Evolutionary conservation across 495 filamentous ascomycete genomes (phyloP).

Genomic region (Neurospora africana): DNA sequence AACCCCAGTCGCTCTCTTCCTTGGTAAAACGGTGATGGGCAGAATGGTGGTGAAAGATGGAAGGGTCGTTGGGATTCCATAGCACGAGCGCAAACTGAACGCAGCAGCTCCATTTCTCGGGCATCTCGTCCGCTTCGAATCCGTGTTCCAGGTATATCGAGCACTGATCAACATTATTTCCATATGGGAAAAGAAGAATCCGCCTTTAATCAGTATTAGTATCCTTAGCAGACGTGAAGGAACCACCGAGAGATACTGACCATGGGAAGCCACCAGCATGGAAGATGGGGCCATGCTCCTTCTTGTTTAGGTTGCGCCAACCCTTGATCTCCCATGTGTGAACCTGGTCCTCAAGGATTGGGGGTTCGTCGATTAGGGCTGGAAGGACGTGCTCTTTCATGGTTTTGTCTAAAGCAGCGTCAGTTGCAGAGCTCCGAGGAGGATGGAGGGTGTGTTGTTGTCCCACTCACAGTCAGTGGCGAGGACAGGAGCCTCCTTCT

Average conservation of each 20-base stretch:
- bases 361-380: constrained; percentile 48
- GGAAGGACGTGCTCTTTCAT: constrained; percentile 69
- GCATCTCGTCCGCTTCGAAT: constrained; percentile 49
- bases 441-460: neutral
- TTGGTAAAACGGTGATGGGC: constrained; percentile 86
- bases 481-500: constrained; percentile 25
- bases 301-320: constrained; percentile 63
- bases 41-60: constrained; percentile 55
- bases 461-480: constrained; percentile 63
- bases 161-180: constrained; percentile 82
- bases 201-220: constrained; percentile 46
- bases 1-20: constrained; percentile 98
- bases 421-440: constrained; percentile 8
- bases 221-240: constrained; percentile 3
- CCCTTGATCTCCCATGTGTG: constrained; percentile 79
- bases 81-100: constrained; percentile 91
- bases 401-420: constrained; percentile 52
- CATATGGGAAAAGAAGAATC: constrained; percentile 87
- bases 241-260: constrained; percentile 33
- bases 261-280: constrained; percentile 81
- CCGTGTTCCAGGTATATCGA: constrained; percentile 97
- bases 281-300: constrained; percentile 81
- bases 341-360: constrained; percentile 66
- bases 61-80: constrained; percentile 85
- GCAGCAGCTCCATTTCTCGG: constrained; percentile 91